Evolutionary conservation across 441 rosid genomes (phyloP).

Genomic region (Pelargonium citronellum): DNA sequence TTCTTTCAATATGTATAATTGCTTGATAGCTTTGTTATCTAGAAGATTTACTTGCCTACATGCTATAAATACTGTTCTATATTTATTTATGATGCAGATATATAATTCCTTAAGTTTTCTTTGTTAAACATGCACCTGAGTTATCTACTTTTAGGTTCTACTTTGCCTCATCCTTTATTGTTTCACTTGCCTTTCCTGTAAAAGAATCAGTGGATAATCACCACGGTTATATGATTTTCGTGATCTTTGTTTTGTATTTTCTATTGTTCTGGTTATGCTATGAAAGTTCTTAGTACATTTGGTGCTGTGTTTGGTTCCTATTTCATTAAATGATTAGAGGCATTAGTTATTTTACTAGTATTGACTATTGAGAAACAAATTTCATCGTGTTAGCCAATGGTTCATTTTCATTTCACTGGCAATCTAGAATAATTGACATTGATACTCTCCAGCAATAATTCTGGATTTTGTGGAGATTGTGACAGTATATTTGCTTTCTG

Average conservation of each 20-base stretch:
- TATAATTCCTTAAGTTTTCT: not conserved
- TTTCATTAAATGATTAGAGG: not conserved
- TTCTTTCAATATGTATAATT: not conserved
- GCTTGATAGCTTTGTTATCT: not conserved
- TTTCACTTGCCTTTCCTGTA: not conserved
- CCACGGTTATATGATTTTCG: too few relatives aligned
- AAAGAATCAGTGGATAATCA: not conserved
- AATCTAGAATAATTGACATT: not conserved
- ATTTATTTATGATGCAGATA: not conserved
- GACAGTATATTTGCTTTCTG: conserved; percentile 26
- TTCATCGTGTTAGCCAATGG: not conserved
- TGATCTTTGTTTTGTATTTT: not conserved
- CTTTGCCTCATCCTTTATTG: not conserved
- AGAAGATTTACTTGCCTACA: conserved; percentile 2
- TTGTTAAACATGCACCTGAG: not conserved
- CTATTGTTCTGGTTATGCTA: not conserved
- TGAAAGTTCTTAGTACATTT: not conserved
- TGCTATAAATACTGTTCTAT: not conserved
- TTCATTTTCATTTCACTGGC: not conserved
- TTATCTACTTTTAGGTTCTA: not conserved
- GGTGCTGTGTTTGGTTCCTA: not conserved
- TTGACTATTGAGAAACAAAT: not conserved
- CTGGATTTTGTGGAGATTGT: conserved; percentile 18
- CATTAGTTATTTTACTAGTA: not conserved
- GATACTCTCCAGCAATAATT: conserved; percentile 2